Conservation (phyloP, 768 basidiomycete genomes). For the Leccinum boreale region DNA sequence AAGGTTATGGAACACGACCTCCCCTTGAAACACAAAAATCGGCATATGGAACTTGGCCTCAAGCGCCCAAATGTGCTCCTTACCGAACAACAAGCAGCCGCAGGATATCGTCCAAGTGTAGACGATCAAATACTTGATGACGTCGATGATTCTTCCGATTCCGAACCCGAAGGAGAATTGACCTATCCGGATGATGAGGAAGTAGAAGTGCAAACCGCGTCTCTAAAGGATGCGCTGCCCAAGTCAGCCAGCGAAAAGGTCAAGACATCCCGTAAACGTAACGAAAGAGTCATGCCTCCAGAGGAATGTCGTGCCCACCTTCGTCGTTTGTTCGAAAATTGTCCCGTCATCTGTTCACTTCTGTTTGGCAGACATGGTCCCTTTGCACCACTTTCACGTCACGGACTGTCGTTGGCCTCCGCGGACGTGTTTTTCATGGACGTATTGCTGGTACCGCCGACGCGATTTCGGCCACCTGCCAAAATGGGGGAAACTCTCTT, state of each 20-base stretch:
- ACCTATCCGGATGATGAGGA: constrained; percentile 53
- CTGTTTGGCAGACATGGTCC: constrained; percentile 93
- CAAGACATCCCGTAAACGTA: constrained; percentile 75
- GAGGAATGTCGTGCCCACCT: constrained; percentile 95
- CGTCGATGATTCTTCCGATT: constrained; percentile 49
- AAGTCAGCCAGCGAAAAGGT: constrained; percentile 73
- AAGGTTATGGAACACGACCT: constrained; percentile 96
- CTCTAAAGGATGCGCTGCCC: constrained; percentile 43
- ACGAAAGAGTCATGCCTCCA: constrained; percentile 86
- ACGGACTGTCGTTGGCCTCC: constrained; percentile 64
- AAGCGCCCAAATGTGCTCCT: constrained; percentile 77
- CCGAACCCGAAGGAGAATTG: constrained; percentile 45
- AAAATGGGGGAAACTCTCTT: constrained; percentile 90
- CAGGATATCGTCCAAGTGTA: constrained; percentile 24
- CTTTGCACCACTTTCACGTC: constrained; percentile 58
- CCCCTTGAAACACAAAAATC: constrained; percentile 68
- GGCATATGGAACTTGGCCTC: constrained; percentile 47
- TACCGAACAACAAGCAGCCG: constrained; percentile 35
- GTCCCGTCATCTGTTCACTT: constrained; percentile 75
- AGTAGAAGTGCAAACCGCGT: constrained; percentile 33
- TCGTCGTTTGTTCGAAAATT: constrained; percentile 82
- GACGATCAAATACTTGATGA: constrained; percentile 35
- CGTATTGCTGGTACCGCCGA: constrained; percentile 87
- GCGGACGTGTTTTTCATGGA: constrained; percentile 99
- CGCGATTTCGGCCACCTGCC: constrained; percentile 92